Percentiles rank a stretch among this genome's conserved stretches.
Conservation (phyloP, 1,284 basidiomycete genomes). For the Boletus chippewaensis region DNA sequence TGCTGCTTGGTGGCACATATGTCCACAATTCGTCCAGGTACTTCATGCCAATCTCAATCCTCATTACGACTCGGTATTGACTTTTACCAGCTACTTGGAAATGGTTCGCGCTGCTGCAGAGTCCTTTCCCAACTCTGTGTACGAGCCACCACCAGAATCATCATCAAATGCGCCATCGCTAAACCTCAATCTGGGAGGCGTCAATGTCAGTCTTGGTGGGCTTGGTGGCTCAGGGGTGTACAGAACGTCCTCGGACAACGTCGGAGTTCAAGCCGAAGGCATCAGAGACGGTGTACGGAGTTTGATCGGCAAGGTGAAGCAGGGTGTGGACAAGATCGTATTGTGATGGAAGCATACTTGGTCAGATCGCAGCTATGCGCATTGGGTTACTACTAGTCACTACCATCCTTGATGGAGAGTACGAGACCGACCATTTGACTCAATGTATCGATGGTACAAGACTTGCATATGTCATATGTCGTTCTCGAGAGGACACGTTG, state of each 20-base stretch:
- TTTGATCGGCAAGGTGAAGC: constrained; percentile 82
- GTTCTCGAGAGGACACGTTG: constrained; percentile 22
- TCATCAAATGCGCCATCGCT: constrained; percentile 64
- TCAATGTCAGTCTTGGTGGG: constrained; percentile 88
- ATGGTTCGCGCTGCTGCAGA: constrained; percentile 63
- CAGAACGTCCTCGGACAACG: constrained; percentile 63
- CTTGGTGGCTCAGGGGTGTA: constrained; percentile 76
- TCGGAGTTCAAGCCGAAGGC: constrained; percentile 73
- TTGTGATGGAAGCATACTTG: constrained; percentile 32
- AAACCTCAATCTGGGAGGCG: constrained; percentile 84
- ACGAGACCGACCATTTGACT: neutral
- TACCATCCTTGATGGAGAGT: neutral
- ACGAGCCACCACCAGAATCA: constrained; percentile 64
- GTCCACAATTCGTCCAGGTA: constrained; percentile 90
- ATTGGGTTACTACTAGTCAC: neutral
- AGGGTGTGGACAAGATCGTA: constrained; percentile 76
- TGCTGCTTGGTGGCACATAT: constrained; percentile 87
- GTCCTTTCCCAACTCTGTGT: constrained; percentile 58
- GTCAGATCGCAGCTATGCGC: neutral
- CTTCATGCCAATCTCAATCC: constrained; percentile 14
- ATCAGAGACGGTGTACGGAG: constrained; percentile 82
- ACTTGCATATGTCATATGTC: neutral
- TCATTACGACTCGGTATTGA: constrained; percentile 3
- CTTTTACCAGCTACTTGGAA: constrained; percentile 56
- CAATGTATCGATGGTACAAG: neutral